Conservation (phyloP, 345 rosid genomes). For the Gossypium turneri region DNA sequence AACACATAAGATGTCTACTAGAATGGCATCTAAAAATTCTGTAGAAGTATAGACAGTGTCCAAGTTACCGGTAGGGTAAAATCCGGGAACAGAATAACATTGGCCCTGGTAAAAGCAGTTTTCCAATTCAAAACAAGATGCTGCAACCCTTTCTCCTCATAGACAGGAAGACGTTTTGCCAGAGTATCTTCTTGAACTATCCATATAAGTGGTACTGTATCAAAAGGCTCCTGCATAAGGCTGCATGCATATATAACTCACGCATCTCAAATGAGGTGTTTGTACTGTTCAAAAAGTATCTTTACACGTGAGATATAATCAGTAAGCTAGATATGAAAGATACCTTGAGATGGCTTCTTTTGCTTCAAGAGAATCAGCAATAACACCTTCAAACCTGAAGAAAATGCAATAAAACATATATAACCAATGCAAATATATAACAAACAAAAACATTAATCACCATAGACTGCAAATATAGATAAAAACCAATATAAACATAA, state of each 20-base stretch:
- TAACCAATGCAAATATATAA: conserved; percentile 20
- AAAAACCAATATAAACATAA: conserved; percentile 15
- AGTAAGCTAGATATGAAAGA: conserved; percentile 7
- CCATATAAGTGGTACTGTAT: conserved; percentile 86
- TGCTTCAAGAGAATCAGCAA: conserved; percentile 81
- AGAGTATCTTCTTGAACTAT: conserved; percentile 84
- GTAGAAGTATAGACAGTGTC: not conserved
- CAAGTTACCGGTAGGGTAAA: conserved; percentile 69
- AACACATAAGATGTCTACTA: conserved; percentile 23
- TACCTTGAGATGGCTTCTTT: conserved; percentile 79
- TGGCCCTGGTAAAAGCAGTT: conserved; percentile 70
- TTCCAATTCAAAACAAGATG: conserved; percentile 73
- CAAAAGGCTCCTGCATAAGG: conserved; percentile 98
- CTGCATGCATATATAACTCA: conserved; percentile 76
- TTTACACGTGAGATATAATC: not conserved
- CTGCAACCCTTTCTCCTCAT: conserved; percentile 54
- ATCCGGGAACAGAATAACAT: conserved; percentile 75
- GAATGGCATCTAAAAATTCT: conserved; percentile 7
- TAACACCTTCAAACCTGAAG: conserved; percentile 81
- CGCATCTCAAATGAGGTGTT: conserved; percentile 30
- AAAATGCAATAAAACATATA: conserved; percentile 25
- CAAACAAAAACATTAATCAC: conserved; percentile 12
- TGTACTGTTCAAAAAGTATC: not conserved
- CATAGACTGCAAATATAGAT: conserved; percentile 8
- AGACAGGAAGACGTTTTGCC: conserved; percentile 67